Conservation (phyloP, 106 monocot species). For the Acorus gramineus region DNA sequence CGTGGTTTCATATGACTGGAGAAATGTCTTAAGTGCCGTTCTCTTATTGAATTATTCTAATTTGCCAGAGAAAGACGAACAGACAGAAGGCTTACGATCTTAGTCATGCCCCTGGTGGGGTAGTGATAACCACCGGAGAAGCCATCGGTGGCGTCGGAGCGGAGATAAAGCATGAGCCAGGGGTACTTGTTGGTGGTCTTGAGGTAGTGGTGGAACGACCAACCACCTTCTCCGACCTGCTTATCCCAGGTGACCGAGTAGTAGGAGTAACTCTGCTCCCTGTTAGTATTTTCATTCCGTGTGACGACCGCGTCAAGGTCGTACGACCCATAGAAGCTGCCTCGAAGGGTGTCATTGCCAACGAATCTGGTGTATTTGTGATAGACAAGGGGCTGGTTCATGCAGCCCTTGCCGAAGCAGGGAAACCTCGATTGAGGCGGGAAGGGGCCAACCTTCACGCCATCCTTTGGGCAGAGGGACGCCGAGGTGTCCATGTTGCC, state of each 20-base stretch:
- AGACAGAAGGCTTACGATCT: conserved; percentile 32
- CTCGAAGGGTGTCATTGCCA: conserved; percentile 22
- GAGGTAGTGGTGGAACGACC: conserved; percentile 63
- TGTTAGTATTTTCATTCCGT: no score
- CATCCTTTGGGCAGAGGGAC: conserved; percentile 55
- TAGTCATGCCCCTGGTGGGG: conserved; percentile 70
- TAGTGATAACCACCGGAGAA: conserved; percentile 87
- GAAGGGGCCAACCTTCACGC: conserved; percentile 50
- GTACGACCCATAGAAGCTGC: conserved; percentile 53
- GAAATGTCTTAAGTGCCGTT: no score
- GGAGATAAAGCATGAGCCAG: conserved; percentile 89
- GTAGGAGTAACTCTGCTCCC: conserved; percentile 15
- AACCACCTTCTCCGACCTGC: conserved; percentile 27
- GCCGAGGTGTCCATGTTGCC: conserved; percentile 74
- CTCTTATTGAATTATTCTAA: no score
- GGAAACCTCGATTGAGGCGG: conserved; percentile 51
- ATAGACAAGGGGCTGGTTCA: conserved; percentile 75
- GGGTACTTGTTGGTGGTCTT: conserved; percentile 58
- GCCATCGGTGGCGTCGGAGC: conserved; percentile 73
- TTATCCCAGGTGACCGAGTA: conserved; percentile 80
- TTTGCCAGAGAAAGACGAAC: background rate
- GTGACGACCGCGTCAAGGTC: conserved; percentile 37
- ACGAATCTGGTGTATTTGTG: conserved; percentile 34
- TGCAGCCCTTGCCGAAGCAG: conserved; percentile 73
- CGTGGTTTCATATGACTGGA: no score